Evolutionary conservation across 441 rosid species (phyloP).

Genomic region (Hura crepitans): DNA sequence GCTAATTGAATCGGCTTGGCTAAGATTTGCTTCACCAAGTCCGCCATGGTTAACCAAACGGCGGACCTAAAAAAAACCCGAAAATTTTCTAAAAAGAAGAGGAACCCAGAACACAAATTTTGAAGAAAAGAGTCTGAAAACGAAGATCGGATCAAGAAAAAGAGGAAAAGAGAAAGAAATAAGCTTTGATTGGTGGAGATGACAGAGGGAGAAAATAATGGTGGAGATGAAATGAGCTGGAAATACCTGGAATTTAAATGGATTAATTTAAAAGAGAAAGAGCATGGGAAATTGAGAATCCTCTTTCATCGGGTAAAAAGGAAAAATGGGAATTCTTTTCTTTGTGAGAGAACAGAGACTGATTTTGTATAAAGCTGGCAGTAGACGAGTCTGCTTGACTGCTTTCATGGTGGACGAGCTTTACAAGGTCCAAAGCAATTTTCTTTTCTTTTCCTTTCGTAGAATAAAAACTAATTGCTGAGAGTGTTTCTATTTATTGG

Average conservation of each 20-base stretch:
- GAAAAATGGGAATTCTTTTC: neutral
- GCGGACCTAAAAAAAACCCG: neutral
- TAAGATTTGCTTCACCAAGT: slow-evolving; percentile 15
- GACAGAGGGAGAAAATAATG: neutral
- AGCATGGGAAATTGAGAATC: too few species aligned
- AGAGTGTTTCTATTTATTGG: too few species aligned
- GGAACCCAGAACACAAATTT: neutral
- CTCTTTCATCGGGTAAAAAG: too few species aligned
- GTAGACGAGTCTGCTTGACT: neutral
- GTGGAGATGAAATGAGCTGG: neutral
- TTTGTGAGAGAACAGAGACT: neutral
- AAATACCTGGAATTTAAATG: neutral
- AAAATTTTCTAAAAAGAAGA: neutral
- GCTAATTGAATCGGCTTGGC: slow-evolving; percentile 15
- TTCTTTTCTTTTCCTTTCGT: neutral
- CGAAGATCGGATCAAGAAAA: neutral
- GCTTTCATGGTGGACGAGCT: neutral
- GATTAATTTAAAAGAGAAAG: too few species aligned
- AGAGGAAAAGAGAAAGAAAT: neutral
- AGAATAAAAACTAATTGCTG: too few species aligned
- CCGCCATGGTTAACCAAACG: slow-evolving; percentile 13
- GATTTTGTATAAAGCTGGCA: neutral
- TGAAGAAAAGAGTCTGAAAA: neutral
- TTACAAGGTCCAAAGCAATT: neutral
- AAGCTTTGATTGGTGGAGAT: neutral